These are phyloP conservation scores for Salix koriyanagi DNA, from an alignment of 345 rosid species.

Conservation along the genomic window DNA sequence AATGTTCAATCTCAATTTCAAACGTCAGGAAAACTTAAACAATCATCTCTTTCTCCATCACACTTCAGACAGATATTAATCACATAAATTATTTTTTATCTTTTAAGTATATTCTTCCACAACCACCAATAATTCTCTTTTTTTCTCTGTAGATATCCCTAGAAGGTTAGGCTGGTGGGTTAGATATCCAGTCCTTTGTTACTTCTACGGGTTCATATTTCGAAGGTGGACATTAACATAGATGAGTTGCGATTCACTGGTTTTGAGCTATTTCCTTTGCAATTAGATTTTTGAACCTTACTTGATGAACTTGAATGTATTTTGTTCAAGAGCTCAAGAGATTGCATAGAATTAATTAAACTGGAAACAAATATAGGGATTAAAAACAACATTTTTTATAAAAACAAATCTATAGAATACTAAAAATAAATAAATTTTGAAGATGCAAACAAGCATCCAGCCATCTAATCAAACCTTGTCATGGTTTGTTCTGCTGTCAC, in stretches of 20 bases:
- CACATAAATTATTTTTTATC: neutral
- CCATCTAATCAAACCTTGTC: conserved; percentile 8
- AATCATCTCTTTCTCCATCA: neutral
- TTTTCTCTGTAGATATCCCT: no score
- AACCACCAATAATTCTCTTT: neutral
- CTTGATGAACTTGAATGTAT: no score
- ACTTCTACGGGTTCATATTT: no score
- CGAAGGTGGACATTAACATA: no score
- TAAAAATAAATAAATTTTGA: neutral
- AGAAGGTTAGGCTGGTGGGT: no score
- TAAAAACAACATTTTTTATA: neutral
- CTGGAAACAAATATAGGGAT: neutral
- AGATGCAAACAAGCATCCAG: neutral
- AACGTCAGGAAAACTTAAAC: neutral
- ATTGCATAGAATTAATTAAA: neutral
- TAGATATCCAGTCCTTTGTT: no score
- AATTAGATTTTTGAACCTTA: no score
- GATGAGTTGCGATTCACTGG: no score
- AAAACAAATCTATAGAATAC: neutral
- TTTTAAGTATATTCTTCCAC: neutral
- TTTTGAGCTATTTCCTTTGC: no score
- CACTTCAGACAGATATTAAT: neutral
- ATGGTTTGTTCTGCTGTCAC: conserved; percentile 25
- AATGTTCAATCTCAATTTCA: no score
- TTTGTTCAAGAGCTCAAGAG: no score